Conservation (phyloP, 768 basidiomycete species). For the Auricularia cornea region DNA sequence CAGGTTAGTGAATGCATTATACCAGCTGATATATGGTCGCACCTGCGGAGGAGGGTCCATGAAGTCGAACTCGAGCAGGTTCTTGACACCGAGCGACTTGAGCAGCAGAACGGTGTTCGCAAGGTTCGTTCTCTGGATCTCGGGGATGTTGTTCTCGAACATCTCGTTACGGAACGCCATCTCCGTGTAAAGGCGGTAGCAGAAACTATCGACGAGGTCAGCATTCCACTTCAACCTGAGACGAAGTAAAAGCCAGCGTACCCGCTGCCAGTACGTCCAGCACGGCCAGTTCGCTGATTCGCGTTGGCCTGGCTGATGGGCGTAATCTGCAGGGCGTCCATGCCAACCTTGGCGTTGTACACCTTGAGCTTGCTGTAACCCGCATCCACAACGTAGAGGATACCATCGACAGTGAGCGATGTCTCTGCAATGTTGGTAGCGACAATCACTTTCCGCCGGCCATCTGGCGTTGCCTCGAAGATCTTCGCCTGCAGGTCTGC, state of each 20-base stretch:
- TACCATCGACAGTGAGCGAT: constrained; percentile 95
- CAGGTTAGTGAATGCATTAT: not conserved
- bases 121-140: constrained; percentile 96
- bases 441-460: constrained; percentile 92
- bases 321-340: constrained; percentile 98
- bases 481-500: constrained; percentile 98
- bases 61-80: constrained; percentile 96
- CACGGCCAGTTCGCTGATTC: constrained; percentile 90
- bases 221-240: not conserved
- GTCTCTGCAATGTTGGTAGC: constrained; percentile 99
- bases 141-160: constrained; percentile 92
- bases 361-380: constrained; percentile 98
- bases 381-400: constrained; percentile 91
- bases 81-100: constrained; percentile 95
- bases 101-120: constrained; percentile 93
- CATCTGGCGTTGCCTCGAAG: constrained; percentile 89
- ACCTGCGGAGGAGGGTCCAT: constrained; percentile 99
- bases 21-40: constrained; percentile 8
- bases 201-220: constrained; percentile 50
- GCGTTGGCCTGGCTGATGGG: constrained; percentile 99
- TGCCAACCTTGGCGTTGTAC: constrained; percentile 97
- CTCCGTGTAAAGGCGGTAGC: constrained; percentile 95
- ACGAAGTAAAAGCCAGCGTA: constrained; percentile 28
- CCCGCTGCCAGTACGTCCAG: constrained; percentile 95
- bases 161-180: constrained; percentile 95